These are phyloP conservation scores for Phaeophleospora eucalypticola DNA, from an alignment of 2,329 filamentous ascomycete genomes.

Conservation along the genomic window DNA sequence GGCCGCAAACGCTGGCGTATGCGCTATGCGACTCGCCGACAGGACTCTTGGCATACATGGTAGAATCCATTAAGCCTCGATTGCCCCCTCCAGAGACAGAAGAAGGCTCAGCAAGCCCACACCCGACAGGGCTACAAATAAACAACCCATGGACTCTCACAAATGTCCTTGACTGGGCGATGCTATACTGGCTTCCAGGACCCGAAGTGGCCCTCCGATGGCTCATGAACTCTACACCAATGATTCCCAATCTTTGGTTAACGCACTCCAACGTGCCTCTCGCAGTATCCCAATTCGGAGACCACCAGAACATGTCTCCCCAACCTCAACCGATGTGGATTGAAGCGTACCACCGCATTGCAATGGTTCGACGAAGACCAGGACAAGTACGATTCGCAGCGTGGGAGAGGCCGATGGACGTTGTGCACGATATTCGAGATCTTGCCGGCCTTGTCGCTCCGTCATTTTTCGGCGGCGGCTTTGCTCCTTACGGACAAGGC, in stretches of 20 bases:
- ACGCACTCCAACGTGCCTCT: conserved; percentile 34
- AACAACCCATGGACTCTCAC: conserved; percentile 33
- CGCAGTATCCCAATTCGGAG: conserved; percentile 39
- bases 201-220: conserved; percentile 58
- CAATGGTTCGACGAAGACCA: conserved; percentile 35
- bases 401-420: conserved; percentile 39
- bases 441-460: conserved; percentile 26
- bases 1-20: conserved; percentile 56
- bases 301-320: conserved; percentile 9
- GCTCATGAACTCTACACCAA: conserved; percentile 35
- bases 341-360: conserved; percentile 35
- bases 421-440: conserved; percentile 41
- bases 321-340: conserved; percentile 35
- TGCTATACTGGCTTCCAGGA: conserved; percentile 63
- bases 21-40: conserved; percentile 60
- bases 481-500: no score
- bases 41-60: conserved; percentile 53
- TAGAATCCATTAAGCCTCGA: conserved; percentile 30
- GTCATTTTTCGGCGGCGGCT: no score
- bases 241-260: conserved; percentile 25
- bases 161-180: conserved; percentile 58
- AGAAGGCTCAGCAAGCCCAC: neutral
- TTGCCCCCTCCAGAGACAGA: neutral
- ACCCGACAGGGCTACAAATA: neutral
- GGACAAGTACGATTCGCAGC: conserved; percentile 32